These are phyloP conservation scores for Erigeron canadensis DNA, from an alignment of 129 eudicot genomes.

Conservation along the genomic window DNA sequence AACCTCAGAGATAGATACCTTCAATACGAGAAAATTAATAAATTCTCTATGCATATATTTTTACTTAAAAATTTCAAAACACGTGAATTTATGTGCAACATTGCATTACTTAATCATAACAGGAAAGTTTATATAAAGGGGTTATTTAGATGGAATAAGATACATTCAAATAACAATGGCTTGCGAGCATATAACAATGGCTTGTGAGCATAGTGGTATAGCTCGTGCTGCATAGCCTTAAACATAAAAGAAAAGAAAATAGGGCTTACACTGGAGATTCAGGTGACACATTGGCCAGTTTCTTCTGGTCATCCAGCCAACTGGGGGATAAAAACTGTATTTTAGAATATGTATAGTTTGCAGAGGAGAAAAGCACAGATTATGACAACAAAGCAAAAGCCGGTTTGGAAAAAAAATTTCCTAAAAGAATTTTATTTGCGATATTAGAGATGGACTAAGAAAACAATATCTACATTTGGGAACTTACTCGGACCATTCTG, in stretches of 20 bases:
- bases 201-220: not conserved
- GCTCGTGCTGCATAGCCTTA: slow-evolving; percentile 4
- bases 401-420: not conserved
- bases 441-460: not conserved
- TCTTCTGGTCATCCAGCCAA: slow-evolving; percentile 95
- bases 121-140: slow-evolving; percentile 3
- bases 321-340: slow-evolving; percentile 34
- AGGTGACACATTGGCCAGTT: slow-evolving; percentile 75
- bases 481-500: slow-evolving; percentile 87
- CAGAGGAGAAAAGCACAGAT: not conserved
- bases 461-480: not conserved
- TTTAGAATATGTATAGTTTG: slow-evolving; percentile 1
- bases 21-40: slow-evolving; percentile 14
- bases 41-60: slow-evolving; percentile 4
- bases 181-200: not conserved
- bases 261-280: slow-evolving; percentile 88
- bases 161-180: not conserved
- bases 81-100: not conserved
- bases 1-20: slow-evolving; percentile 77
- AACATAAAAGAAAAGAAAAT: slow-evolving; percentile 15
- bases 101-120: not conserved
- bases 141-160: not conserved
- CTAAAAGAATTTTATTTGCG: not conserved
- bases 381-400: not conserved
- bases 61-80: not conserved